Conservation (phyloP, 768 basidiomycete genomes). For the Leccinum broughii region DNA sequence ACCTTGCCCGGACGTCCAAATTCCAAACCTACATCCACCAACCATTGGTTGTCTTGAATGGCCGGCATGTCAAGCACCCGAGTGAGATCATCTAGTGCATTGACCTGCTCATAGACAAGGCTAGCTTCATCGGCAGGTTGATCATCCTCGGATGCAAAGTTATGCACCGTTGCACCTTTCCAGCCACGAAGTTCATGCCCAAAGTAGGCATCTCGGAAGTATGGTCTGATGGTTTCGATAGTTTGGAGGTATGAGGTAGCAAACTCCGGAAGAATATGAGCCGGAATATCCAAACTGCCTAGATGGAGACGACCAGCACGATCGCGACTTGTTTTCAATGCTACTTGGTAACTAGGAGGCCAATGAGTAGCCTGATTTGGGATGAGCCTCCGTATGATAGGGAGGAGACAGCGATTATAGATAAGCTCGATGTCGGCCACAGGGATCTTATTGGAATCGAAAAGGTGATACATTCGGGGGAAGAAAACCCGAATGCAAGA, state of each 20-base stretch:
- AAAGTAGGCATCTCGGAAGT: background rate
- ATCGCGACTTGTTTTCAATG: background rate
- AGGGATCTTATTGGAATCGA: background rate
- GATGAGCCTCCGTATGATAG: background rate
- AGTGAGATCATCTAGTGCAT: no score
- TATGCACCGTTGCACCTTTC: no score
- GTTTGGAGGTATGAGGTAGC: background rate
- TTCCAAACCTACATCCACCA: no score
- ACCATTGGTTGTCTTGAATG: no score
- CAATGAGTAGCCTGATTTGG: slow-evolving; percentile 2
- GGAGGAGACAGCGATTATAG: background rate
- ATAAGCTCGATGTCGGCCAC: background rate
- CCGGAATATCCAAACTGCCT: background rate
- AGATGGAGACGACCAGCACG: background rate
- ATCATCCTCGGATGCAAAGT: no score
- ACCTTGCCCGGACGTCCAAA: no score
- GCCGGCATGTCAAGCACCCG: no score
- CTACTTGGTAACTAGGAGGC: background rate
- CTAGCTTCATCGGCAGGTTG: no score
- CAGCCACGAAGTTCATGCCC: no score
- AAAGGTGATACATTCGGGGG: background rate
- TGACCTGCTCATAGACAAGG: no score
- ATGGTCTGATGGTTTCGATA: background rate
- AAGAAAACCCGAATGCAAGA: slow-evolving; percentile 1
- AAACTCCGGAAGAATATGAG: background rate